A percentile compares a stretch with the other conserved stretches of the same genome.
These are phyloP conservation scores for Euphorbia neoarborescens DNA, from an alignment of 441 rosid species.

Conservation along the genomic window DNA sequence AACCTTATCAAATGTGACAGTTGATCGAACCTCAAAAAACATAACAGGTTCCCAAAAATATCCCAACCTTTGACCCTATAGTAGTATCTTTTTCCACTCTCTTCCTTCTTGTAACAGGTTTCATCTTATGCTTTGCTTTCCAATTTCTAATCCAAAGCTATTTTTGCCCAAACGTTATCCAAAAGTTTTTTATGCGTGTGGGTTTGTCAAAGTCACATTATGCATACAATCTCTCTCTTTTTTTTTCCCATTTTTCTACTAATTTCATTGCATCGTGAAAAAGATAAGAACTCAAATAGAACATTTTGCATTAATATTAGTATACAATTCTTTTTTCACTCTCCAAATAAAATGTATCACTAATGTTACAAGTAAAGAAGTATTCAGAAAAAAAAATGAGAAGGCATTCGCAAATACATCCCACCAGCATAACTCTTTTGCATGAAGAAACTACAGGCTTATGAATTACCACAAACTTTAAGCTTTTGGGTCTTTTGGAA, in stretches of 20 bases:
- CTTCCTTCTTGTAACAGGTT: neutral
- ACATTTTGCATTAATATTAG: neutral
- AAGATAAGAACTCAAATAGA: neutral
- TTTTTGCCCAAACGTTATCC: neutral
- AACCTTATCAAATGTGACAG: neutral
- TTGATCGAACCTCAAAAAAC: neutral
- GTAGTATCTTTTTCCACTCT: neutral
- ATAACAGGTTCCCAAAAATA: neutral
- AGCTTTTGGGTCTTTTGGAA: conserved; percentile 65
- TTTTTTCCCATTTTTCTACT: neutral
- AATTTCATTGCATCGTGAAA: neutral
- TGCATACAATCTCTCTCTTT: neutral
- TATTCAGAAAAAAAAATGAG: neutral
- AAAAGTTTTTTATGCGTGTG: neutral
- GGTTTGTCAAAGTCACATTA: neutral
- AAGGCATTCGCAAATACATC: conserved; percentile 1
- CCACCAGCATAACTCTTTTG: conserved; percentile 16
- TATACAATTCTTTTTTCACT: neutral
- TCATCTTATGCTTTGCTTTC: neutral
- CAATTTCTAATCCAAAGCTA: neutral
- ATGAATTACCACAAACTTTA: conserved; percentile 36
- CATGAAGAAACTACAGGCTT: conserved; percentile 26
- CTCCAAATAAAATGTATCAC: conserved; percentile 3
- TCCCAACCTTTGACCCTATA: neutral
- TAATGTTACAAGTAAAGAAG: neutral